Base-by-base conservation (phyloP, 208 protist species). In the Zelonia costaricensis region DNA sequence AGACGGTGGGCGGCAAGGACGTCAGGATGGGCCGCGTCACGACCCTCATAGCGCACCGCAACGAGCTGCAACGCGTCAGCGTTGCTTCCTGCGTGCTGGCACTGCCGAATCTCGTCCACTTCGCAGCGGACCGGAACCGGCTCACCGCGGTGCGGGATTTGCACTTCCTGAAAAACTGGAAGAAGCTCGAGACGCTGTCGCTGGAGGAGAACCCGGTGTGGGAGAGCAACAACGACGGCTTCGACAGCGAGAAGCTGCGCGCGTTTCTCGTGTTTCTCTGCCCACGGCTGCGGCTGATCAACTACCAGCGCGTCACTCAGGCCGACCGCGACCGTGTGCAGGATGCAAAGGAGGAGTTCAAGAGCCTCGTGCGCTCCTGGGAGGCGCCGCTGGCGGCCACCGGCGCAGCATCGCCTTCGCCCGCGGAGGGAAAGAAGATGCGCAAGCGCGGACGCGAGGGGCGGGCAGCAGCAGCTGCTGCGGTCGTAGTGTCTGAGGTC, bases 231-330 rank as follows among this genome's bases (percentile, higher is more conserved):
- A 58, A 61, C 15, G 74, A 68, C 23, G 49, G 49, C 16, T 82
- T 70, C 35, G 52, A 78, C 25, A 51, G 68, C 6, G 64, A 15
- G n/a, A 81, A 85, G 20, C 58, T 93, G 43, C 84, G 84, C 2
- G 84, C 86, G 13, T 93, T 92, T 67, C 43, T 95, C 16, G 73
- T 91, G 33, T 92, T 84, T 59, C 61, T 95, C 38, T 95, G 90
- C 57, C 86, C 90, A 0, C 73, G 62, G 15, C 68, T 95, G 20
- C 89, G 90, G 55, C 72, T 95, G 35, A 81, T 95, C 28, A 92
- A 95, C 72, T 90, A 91, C 30, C 64, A 86, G 35, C 84, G 90
- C n/a, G 86, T 95, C n/a, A 90, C 80, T 3, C 47, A 79, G 49
- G 23, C 31, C 1, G 84, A 93, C 33, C 67, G 76, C 23, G 65